Evolutionary conservation across 1,284 basidiomycete genomes (phyloP).

Genomic region (Pseudomicrostroma phylloplanum): DNA sequence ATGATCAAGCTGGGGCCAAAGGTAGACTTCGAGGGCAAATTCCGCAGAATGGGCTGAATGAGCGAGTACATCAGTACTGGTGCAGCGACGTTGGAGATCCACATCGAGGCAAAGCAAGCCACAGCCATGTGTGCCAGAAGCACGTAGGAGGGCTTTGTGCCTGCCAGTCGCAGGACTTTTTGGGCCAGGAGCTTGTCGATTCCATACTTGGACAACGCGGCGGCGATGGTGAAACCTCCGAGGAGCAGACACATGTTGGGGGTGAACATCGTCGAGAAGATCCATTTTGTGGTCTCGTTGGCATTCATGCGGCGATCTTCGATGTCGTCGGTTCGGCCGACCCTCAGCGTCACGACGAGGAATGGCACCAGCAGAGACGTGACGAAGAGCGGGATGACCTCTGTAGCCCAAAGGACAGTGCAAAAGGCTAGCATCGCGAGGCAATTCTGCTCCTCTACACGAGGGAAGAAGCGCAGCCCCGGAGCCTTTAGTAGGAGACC

Average conservation of each 20-base stretch:
- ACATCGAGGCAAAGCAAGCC: conserved; percentile 97
- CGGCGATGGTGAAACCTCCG: conserved; percentile 97
- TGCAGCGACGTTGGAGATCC: conserved; percentile 97
- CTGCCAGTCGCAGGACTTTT: conserved; percentile 82
- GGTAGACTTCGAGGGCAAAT: conserved; percentile 74
- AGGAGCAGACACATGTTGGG: conserved; percentile 70
- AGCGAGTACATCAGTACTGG: conserved; percentile 97
- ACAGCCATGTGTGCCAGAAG: conserved; percentile 92
- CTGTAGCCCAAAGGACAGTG: conserved; percentile 91
- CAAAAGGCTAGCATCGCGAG: conserved; percentile 84
- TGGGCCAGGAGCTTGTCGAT: conserved; percentile 86
- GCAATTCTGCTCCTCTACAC: conserved; percentile 78
- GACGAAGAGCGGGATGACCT: conserved; percentile 94
- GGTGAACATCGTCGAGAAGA: conserved; percentile 65
- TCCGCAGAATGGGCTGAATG: conserved; percentile 89
- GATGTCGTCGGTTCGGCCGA: conserved; percentile 66
- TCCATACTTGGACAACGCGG: conserved; percentile 91
- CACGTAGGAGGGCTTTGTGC: conserved; percentile 76
- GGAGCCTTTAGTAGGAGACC: conserved; percentile 44
- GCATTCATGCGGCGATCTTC: conserved; percentile 60
- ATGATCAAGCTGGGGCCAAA: conserved; percentile 89
- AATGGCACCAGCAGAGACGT: conserved; percentile 86
- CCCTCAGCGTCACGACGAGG: conserved; percentile 76
- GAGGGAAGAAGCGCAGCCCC: conserved; percentile 53
- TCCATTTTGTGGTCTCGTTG: conserved; percentile 71